Base-by-base conservation (phyloP, 2,329 filamentous ascomycete genomes). In the Ceratocystis cacaofunesta region DNA sequence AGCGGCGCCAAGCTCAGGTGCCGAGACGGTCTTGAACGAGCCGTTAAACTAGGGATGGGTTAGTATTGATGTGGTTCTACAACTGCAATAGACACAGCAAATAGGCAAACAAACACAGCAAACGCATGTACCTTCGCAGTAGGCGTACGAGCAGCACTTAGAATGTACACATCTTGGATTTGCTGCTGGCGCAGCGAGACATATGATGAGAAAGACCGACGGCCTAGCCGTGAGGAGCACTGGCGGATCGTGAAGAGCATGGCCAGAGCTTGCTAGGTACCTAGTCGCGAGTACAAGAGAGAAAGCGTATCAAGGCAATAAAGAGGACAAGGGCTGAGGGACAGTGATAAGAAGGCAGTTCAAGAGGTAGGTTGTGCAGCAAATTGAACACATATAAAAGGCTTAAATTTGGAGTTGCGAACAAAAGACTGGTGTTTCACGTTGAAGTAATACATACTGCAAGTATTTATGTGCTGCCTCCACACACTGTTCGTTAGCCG, bases 91-190 rank as follows among this genome's bases (percentile, higher is more conserved):
- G 15, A 12, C 32, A 22, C 19, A 22, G 5, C 8, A 22, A 12
- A 15, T n/a, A 43, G 3, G 22, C 22, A 65, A 2, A 12, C 6
- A 19, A 32, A 32, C 60, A 60, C 30, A 2, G 1, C n/a, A 41
- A 41, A 41, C 12, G 36, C 36, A 12, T 10, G 6, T 75, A 94
- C 92, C 79, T 94, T 95, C 70, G 86, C 89, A 19, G 90, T 95
- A 1, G 94, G 92, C 62, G 94, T 99, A 71, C 94, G 83, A 17
- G 92, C 84, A 10, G 89, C 94, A 72, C 90, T 92, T 69, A 99
- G 76, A 70, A 99, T 97, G 76, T 97, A 99, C 61, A 89, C 92
- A 75, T 96, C 91, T 72, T 89, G 86, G 64, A 96, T 82, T 73
- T 95, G 87, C 75, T 86, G 78, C 75, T 86, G 78, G 68, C 75